These are phyloP conservation scores for Yamadazyma kitorensis DNA, from an alignment of 805 yeast genomes.

Conservation along the genomic window DNA sequence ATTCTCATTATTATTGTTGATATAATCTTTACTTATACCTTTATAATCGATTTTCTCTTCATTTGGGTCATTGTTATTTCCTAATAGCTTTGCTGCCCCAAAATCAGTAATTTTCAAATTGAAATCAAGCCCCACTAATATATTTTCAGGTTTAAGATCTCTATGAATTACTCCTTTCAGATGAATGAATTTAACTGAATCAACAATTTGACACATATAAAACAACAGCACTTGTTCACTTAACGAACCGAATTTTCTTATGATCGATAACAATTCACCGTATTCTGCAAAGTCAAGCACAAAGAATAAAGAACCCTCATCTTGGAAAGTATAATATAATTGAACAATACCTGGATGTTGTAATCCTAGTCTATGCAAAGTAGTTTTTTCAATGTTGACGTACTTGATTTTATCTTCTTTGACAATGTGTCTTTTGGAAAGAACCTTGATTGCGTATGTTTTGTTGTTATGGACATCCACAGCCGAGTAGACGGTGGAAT, in stretches of 20 bases:
- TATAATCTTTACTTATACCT: slow-evolving; percentile 18
- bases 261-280: slow-evolving; percentile 85
- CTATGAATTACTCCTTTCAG: slow-evolving; percentile 87
- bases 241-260: slow-evolving; percentile 74
- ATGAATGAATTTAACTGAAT: slow-evolving; percentile 87
- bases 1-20: slow-evolving; percentile 17
- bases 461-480: slow-evolving; percentile 69
- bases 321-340: slow-evolving; percentile 92
- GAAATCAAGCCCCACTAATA: slow-evolving; percentile 79
- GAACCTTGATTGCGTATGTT: slow-evolving; percentile 86
- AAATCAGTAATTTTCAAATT: slow-evolving; percentile 92
- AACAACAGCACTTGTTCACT: slow-evolving; percentile 74
- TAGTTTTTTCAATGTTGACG: slow-evolving; percentile 91
- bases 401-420: slow-evolving; percentile 93
- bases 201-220: slow-evolving; percentile 84
- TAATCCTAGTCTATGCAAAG: slow-evolving; percentile 80
- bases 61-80: slow-evolving; percentile 15
- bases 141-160: slow-evolving; percentile 93
- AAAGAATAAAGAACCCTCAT: slow-evolving; percentile 79
- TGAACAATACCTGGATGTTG: slow-evolving; percentile 93
- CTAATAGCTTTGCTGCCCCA: slow-evolving; percentile 89
- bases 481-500: slow-evolving; percentile 90
- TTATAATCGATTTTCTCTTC: slow-evolving; percentile 37
- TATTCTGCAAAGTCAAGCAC: slow-evolving; percentile 93
- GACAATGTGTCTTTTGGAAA: slow-evolving; percentile 89